Base-by-base conservation (phyloP, 768 basidiomycete genomes). In the Russula sp. region DNA sequence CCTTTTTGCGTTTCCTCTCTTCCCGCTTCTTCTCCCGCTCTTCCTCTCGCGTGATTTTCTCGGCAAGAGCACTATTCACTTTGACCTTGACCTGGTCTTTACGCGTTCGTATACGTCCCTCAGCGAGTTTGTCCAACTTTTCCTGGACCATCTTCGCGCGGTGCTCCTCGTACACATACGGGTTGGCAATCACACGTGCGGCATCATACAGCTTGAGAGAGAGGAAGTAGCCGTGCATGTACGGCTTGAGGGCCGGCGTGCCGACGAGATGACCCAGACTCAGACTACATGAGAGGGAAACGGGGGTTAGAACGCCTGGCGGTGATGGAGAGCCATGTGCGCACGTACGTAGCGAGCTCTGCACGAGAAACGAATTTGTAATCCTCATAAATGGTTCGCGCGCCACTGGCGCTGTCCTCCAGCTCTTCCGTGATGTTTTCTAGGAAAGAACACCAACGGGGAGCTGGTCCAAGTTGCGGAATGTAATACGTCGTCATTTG, bases 211-310 rank as follows among this genome's bases (percentile, higher is more conserved):
- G 84, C 70, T 94, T 92, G 75, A 98, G 86, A 5, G 94, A 91
- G 66, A 98, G 75, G 78, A 99, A 98, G 84, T 95, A 98, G 48
- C 97, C 97, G 75, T 99, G 97, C 96, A 99, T 98, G 76, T 98
- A 99, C 4, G 97, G 97, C 75, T 96, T 96, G 80, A 98, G 90
- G 18, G 90, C 86, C 22, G 94, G 87, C 6, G 95, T 96, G 55
- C 97, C 97, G 67, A 97, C 78, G 69, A 99, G 91, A 73, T 96
- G 93, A 68, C 94, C 90, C 72, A 99, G 76, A n/a, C 94, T 91
- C 65, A 99, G 85, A 40, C 94, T 96, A 70, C 44, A 61, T 40
- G 20, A 65, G 22, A 44, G 2, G 16, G 9, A 22, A 40, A n/a
- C 31, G 49, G 18, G 32, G 50, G 59, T 61, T 50, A 63, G 59